A percentile compares a stretch with the other conserved stretches of the same genome.
These are phyloP conservation scores for Neonectria faginata DNA, from an alignment of 2,329 filamentous ascomycete species.

Conservation along the genomic window DNA sequence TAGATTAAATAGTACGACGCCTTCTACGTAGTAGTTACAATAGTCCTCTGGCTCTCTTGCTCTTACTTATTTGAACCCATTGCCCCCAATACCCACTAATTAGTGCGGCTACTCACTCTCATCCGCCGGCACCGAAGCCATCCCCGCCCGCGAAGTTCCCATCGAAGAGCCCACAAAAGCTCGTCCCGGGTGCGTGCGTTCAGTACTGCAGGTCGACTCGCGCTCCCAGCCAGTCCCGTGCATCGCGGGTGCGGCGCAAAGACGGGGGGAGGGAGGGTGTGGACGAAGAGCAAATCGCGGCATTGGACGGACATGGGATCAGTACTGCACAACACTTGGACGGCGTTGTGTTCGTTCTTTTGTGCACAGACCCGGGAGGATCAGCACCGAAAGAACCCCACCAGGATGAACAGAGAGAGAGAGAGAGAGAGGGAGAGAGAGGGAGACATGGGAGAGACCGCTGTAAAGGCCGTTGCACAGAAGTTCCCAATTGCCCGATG, in stretches of 20 bases:
- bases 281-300: neutral
- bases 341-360: neutral
- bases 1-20: neutral
- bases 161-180: neutral
- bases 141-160: neutral
- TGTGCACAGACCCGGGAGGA: neutral
- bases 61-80: neutral
- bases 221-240: neutral
- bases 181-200: neutral
- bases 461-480: conserved; percentile 2
- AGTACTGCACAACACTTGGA: conserved; percentile 7
- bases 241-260: conserved; percentile 27
- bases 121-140: neutral
- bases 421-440: neutral
- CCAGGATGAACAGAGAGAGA: neutral
- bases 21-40: neutral
- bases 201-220: neutral
- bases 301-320: neutral
- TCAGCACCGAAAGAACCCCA: neutral
- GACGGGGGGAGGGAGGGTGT: neutral
- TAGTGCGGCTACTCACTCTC: neutral
- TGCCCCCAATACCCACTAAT: neutral
- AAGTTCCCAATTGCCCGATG: neutral
- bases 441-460: neutral
- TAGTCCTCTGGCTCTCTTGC: neutral